Evolutionary conservation across 2,329 filamentous ascomycete species (phyloP), one percentile per base, ranked within the genome.

Genomic region (Fusarium agapanthi): DNA sequence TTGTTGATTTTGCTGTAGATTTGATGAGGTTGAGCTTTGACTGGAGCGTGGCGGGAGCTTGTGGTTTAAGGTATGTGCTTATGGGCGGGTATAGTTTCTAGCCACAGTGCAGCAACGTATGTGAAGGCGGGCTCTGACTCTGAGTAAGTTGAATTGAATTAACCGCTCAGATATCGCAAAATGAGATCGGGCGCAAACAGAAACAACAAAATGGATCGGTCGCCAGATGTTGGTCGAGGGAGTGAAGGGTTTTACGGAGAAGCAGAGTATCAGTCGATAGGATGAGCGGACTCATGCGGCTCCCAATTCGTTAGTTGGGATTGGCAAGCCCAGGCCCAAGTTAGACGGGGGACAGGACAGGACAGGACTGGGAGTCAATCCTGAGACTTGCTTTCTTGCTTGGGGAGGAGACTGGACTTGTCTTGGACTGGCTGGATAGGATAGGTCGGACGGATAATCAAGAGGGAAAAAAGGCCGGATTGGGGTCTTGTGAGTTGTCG

Each of bases 291-390:
- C 69, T 64, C 61, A 67, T 75, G 75, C 75, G 75, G 75, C 75
- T 77, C 75, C 75, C 73, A 77, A 77, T 77, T 77, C 75, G 74
- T 73, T 73, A 61, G 71, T 74, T 72, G 54, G 50, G 41, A 71
- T 63, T 66, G 60, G 24, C 72, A 50, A 72, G 67, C 60, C 71
- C 68, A 74, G 65, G 64, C 68, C 68, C n/a, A 26, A 51, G 32
- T 51, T 28, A 65, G 71, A 74, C 67, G 69, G 75, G 75, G 71
- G 65, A 61, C 64, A 67, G 69, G 62, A 61, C 63, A 65, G 74
- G 61, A 60, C 62, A 65, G 66, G 62, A 58, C 65, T 67, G 75
- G 62, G 65, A 75, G 63, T 65, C 54, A 73, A 58, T 75, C 53
- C 53, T 70, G 69, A 67, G 72, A 70, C 61, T 45, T 57, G 66